Evolutionary conservation across 352 stramenopile genomes (phyloP).

Genomic region (Hyaloperonospora arabidopsidis): DNA sequence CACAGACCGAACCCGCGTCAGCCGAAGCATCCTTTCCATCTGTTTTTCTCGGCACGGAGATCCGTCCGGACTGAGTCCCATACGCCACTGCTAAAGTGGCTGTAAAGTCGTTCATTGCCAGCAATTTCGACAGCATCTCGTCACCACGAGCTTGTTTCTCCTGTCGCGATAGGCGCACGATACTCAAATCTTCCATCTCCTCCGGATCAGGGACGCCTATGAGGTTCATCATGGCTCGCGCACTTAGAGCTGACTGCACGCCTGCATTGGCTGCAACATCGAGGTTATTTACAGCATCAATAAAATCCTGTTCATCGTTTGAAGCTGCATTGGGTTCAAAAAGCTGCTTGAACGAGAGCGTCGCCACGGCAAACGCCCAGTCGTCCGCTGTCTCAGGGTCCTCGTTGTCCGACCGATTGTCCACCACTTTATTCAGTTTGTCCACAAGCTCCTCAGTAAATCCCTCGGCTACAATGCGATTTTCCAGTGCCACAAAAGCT

Average conservation of each 20-base stretch:
- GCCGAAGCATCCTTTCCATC: not conserved
- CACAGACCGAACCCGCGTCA: conserved; percentile 22
- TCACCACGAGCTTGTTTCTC: conserved; percentile 32
- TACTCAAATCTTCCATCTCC: conserved; percentile 13
- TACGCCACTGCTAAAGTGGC: conserved; percentile 57
- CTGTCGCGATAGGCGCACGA: conserved; percentile 10
- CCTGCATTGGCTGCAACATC: conserved; percentile 36
- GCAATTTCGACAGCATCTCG: conserved; percentile 28
- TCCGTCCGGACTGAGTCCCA: conserved; percentile 33
- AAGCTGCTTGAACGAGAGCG: conserved; percentile 51
- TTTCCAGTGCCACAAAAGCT: conserved; percentile 42
- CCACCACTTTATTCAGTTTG: conserved; percentile 24
- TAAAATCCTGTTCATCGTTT: conserved; percentile 23
- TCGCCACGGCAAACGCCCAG: conserved; percentile 45
- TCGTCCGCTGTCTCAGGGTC: conserved; percentile 25
- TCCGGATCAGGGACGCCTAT: conserved; percentile 35
- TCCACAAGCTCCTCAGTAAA: conserved; percentile 35
- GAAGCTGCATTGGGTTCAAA: conserved; percentile 34
- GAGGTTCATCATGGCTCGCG: conserved; percentile 50
- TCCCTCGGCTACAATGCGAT: conserved; percentile 39
- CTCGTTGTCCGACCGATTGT: not conserved
- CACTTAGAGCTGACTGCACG: conserved; percentile 30
- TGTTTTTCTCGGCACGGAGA: conserved; percentile 14
- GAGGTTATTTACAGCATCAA: conserved; percentile 38
- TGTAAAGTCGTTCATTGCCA: conserved; percentile 35